These are phyloP conservation scores for Solanum hybrid DNA, from an alignment of 305 asterid species.

Conservation along the genomic window DNA sequence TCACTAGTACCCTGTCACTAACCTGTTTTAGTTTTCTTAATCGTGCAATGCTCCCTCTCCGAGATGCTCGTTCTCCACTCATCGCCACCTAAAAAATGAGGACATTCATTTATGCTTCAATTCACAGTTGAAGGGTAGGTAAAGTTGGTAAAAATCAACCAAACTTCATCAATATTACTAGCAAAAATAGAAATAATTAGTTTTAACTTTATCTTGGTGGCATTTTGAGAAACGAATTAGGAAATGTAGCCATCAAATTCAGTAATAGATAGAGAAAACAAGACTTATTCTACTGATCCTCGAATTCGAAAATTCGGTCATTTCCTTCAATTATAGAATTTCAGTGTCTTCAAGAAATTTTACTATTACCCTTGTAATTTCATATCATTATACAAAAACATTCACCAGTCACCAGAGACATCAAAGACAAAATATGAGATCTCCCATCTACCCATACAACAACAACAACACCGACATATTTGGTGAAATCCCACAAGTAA, in stretches of 20 bases:
- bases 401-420: not conserved
- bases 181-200: not conserved
- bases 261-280: not conserved
- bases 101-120: slow-evolving; percentile 13
- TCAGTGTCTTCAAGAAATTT: not conserved
- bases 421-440: slow-evolving; percentile 28
- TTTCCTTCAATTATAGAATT: not conserved
- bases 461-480: not conserved
- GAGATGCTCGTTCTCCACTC: slow-evolving; percentile 81
- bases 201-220: not conserved
- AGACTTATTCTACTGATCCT: not conserved
- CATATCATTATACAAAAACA: not conserved
- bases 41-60: slow-evolving; percentile 64
- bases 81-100: slow-evolving; percentile 46
- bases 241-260: not conserved
- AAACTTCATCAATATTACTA: not conserved
- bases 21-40: slow-evolving; percentile 87
- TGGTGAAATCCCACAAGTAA: not conserved
- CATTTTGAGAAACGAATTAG: not conserved
- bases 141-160: slow-evolving; percentile 3
- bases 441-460: slow-evolving; percentile 8
- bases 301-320: not conserved
- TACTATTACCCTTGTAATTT: not conserved
- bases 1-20: slow-evolving; percentile 11
- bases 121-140: slow-evolving; percentile 5